A percentile compares a stretch with the other conserved stretches of the same genome.
Evolutionary conservation across 2,329 filamentous ascomycete species (phyloP).

Genomic region (Fusarium dlaminii): DNA sequence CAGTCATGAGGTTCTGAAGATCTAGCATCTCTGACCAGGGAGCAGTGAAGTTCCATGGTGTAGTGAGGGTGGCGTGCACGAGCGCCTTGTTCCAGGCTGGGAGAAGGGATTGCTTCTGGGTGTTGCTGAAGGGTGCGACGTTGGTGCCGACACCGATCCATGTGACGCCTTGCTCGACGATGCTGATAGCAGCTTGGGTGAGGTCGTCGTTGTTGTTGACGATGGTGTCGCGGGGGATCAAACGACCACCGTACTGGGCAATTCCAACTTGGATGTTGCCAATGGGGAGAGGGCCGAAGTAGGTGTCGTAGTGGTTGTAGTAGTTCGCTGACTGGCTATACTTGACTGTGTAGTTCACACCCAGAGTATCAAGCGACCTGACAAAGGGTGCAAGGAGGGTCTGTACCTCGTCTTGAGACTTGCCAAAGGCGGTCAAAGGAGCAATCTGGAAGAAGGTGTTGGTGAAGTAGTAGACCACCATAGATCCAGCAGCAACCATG

Average conservation of each 20-base stretch:
- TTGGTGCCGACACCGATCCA: conserved; percentile 43
- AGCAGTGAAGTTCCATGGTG: conserved; percentile 41
- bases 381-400: conserved; percentile 50
- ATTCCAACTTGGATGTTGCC: conserved; percentile 46
- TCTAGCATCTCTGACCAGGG: conserved; percentile 44
- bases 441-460: conserved; percentile 55
- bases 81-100: conserved; percentile 52
- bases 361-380: conserved; percentile 6
- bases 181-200: conserved; percentile 42
- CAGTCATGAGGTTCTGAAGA: conserved; percentile 45
- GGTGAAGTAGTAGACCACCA: conserved; percentile 52
- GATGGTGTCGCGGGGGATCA: conserved; percentile 53
- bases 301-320: conserved; percentile 53
- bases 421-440: conserved; percentile 43
- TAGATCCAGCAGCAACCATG: conserved; percentile 59
- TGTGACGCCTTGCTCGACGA: conserved; percentile 36
- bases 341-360: conserved; percentile 13
- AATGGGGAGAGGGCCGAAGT: conserved; percentile 52
- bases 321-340: conserved; percentile 27
- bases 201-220: conserved; percentile 45
- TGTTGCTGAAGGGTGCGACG: conserved; percentile 39
- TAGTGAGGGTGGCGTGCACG: conserved; percentile 42
- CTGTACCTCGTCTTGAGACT: neutral
- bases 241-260: conserved; percentile 52
- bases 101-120: conserved; percentile 48